phyloP scores from a whole-genome alignment of 371 early-diverging fungal species.

The Polyrhizophydium stewartii region DNA sequence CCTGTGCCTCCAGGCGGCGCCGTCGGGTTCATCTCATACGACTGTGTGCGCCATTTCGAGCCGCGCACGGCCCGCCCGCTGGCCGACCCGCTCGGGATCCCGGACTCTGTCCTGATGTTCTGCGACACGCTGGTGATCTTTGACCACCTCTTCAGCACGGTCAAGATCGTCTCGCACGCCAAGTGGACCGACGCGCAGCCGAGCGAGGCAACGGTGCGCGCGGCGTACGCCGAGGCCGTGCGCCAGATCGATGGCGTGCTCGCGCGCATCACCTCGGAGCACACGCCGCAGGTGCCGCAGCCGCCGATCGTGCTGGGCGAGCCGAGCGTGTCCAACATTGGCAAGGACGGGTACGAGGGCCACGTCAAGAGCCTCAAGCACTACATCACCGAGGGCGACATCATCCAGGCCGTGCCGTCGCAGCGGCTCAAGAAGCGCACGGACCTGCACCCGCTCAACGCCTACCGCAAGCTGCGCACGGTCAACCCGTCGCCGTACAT shows the following conservation, averaged over 20 bases:
- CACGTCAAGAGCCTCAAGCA: slow-evolving; percentile 85
- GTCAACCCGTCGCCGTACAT: slow-evolving; percentile 98
- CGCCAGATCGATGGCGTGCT: slow-evolving; percentile 41
- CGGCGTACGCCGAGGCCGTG: slow-evolving; percentile 50
- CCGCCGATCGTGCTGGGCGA: slow-evolving; percentile 54
- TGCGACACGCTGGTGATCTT: slow-evolving; percentile 92
- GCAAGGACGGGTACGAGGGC: slow-evolving; percentile 79
- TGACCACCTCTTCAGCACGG: slow-evolving; percentile 86
- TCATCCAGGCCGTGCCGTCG: slow-evolving; percentile 95
- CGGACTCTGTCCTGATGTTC: slow-evolving; percentile 89
- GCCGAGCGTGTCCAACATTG: slow-evolving; percentile 64
- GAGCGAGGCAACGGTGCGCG: slow-evolving; percentile 49
- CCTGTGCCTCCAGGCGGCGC: slow-evolving; percentile 79
- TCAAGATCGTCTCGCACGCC: slow-evolving; percentile 88
- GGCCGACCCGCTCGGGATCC: slow-evolving; percentile 80
- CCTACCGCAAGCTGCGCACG: slow-evolving; percentile 90
- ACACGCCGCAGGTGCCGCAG: slow-evolving; percentile 55
- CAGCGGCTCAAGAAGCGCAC: slow-evolving; percentile 86
- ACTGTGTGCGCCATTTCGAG: slow-evolving; percentile 95
- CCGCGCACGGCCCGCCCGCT: slow-evolving; percentile 58
- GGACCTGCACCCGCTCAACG: slow-evolving; percentile 91
- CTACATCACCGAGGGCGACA: slow-evolving; percentile 91
- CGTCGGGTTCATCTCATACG: slow-evolving; percentile 94
- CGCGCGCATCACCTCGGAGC: slow-evolving; percentile 24
- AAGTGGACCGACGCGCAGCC: slow-evolving; percentile 54